Evolutionary conservation across 768 basidiomycete genomes (phyloP), one percentile per base, ranked within the genome.

Genomic region (Termitomyces titanicus): DNA sequence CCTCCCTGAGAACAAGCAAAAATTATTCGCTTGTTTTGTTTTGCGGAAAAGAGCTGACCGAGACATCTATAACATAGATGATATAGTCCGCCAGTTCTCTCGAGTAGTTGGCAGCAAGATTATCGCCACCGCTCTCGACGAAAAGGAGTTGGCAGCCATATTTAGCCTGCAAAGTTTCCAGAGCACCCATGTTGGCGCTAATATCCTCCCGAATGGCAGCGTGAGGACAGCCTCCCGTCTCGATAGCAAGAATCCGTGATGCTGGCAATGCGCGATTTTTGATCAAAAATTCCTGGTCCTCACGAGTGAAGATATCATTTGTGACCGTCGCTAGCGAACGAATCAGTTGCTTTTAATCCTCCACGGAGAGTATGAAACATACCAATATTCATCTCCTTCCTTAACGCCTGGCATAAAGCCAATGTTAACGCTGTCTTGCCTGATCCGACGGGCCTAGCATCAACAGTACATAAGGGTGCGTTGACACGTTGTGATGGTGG

Each of bases 231-330:
- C 97, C 96, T 17, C 94, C 95, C 0, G 96, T 99, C 73, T 99
- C 97, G 58, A 99, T 98, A 1, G 96, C 95, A 18, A 92, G 83
- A 63, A 99, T 98, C 31, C 93, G 91, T 24, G 81, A 79, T 3
- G 85, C 70, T 0, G 92, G 88, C 6, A 99, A 82, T 0, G 96
- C 96, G 54, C 88, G 82, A 72, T 98, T 92, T 64, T 83, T 86
- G 66, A 99, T 96, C 35, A 99, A 75, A 71, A 99, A 99, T 64
- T 98, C 96, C 69, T 97, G 94, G 66, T 98, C 96, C 69, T 98
- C 96, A 20, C 89, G 81, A 34, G 96, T 99, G 73, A 99, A 99
- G 68, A 99, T 99, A 71, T 99, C 96, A 72, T 99, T 99, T n/a
- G 96, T 99, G 13, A 96, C 93, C 2, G 93, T 94, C 33, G 92